Conservation (phyloP, 352 stramenopile species). For the Blastocystis sp. region DNA sequence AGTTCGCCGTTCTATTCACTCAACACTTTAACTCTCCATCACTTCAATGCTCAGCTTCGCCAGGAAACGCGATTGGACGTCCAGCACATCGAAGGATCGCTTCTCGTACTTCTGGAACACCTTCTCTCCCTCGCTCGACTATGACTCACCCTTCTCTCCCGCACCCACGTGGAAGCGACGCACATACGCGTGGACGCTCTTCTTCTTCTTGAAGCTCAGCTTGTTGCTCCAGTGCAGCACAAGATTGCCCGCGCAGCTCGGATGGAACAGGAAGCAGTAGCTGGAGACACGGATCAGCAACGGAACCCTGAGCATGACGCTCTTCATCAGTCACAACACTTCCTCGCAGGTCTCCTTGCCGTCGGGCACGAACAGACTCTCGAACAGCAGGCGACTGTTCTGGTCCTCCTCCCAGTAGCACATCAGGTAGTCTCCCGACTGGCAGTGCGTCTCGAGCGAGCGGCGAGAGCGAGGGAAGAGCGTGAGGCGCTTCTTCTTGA, state of each 20-base stretch:
- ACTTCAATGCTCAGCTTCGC: conserved; percentile 22
- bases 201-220: conserved; percentile 45
- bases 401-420: conserved; percentile 39
- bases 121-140: not conserved
- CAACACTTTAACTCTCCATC: not conserved
- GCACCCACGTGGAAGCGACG: conserved; percentile 4
- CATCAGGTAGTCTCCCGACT: conserved; percentile 12
- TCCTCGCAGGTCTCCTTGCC: not conserved
- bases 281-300: conserved; percentile 7
- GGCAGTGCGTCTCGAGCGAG: conserved; percentile 33
- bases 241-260: not conserved
- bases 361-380: not conserved
- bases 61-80: conserved; percentile 26
- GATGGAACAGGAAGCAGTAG: conserved; percentile 48
- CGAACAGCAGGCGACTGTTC: conserved; percentile 43
- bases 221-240: conserved; percentile 52
- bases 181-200: conserved; percentile 17
- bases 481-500: conserved; percentile 44
- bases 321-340: conserved; percentile 9
- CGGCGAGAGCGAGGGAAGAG: conserved; percentile 37
- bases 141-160: not conserved
- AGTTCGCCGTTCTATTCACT: not conserved
- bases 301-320: not conserved
- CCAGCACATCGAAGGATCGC: conserved; percentile 12
- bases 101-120: conserved; percentile 34